These are phyloP conservation scores for Marasmius tenuissimus DNA, from an alignment of 1,284 basidiomycete genomes.

Conservation along the genomic window DNA sequence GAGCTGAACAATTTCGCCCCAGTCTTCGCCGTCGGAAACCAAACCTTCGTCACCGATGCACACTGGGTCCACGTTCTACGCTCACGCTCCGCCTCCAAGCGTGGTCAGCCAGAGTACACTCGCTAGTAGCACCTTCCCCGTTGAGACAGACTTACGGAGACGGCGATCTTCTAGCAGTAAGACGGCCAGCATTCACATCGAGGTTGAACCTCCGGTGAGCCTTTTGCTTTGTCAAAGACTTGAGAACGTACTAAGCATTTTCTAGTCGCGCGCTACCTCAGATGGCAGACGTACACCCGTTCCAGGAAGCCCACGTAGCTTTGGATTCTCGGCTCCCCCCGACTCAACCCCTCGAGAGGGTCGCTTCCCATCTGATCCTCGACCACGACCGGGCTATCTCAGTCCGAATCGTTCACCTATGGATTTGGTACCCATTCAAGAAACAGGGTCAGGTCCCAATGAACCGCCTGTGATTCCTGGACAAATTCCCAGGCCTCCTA, in stretches of 20 bases:
- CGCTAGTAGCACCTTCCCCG: background rate
- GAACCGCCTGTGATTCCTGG: background rate
- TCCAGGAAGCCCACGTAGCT: background rate
- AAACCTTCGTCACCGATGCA: background rate
- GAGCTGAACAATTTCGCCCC: background rate
- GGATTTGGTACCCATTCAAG: background rate
- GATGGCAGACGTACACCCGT: background rate
- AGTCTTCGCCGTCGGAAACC: background rate
- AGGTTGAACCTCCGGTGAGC: slow-evolving; percentile 1
- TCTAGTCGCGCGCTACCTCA: background rate
- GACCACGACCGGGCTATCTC: background rate
- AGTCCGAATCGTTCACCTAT: background rate
- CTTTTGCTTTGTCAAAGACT: too few relatives aligned
- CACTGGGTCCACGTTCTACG: background rate
- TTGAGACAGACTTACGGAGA: background rate
- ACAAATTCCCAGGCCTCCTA: background rate
- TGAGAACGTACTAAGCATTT: background rate
- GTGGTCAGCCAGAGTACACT: background rate
- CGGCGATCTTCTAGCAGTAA: background rate
- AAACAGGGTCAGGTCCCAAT: too few relatives aligned
- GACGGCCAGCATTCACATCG: background rate
- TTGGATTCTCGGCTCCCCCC: background rate
- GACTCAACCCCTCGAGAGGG: background rate
- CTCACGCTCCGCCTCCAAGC: background rate
- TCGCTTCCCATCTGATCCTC: background rate